Evolutionary conservation across 208 protist genomes (phyloP).

Genomic region (Strigomonas culicis): DNA sequence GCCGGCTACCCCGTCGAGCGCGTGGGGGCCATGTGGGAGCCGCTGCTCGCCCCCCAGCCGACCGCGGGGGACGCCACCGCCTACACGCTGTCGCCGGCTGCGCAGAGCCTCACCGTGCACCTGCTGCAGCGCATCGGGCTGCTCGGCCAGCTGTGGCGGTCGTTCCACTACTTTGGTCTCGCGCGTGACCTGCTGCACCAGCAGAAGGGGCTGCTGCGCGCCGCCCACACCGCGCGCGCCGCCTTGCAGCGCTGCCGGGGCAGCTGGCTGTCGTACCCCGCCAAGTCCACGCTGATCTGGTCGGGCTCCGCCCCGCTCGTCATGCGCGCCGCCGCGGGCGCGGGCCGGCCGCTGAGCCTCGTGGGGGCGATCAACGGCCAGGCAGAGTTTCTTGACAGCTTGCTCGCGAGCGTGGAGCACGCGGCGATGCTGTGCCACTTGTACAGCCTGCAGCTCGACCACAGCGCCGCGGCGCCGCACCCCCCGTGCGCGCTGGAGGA

Average conservation of each 20-base stretch:
- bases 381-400: slow-evolving; percentile 34
- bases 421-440: slow-evolving; percentile 50
- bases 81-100: background rate
- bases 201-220: no score
- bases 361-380: slow-evolving; percentile 43
- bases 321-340: slow-evolving; percentile 3
- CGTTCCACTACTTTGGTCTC: slow-evolving; percentile 9
- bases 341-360: slow-evolving; percentile 14
- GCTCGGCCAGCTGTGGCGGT: slow-evolving; percentile 2
- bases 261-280: no score
- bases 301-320: background rate
- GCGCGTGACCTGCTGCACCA: no score
- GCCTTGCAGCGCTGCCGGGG: no score
- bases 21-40: background rate
- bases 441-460: slow-evolving; percentile 39
- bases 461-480: slow-evolving; percentile 1
- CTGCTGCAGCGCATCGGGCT: background rate
- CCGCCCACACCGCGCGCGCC: no score
- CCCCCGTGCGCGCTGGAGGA: slow-evolving; percentile 28
- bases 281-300: background rate
- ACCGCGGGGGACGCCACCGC: background rate
- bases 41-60: background rate
- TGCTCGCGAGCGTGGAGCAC: slow-evolving; percentile 35
- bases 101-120: background rate
- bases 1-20: background rate